phyloP scores from a whole-genome alignment of 23 red algal genomes.

The Chondrus crispus region DNA sequence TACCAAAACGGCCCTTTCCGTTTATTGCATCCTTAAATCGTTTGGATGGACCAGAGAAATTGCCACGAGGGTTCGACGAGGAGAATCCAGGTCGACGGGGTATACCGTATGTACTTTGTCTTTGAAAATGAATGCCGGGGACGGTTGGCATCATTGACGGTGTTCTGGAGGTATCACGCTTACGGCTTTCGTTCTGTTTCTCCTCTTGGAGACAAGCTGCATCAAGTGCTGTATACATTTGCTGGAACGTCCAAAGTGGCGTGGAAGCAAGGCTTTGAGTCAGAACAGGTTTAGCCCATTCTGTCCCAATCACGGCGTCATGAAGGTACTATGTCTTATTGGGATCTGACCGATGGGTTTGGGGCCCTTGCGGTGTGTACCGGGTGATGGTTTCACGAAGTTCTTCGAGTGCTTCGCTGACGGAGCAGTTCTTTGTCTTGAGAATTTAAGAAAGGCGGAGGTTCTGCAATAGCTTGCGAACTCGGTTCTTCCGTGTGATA shows the following conservation, averaged over 20 bases:
- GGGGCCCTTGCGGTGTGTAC: not conserved
- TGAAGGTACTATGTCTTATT: not conserved
- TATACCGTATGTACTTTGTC: too few relatives aligned
- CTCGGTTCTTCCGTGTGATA: not conserved
- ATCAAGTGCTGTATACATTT: not conserved
- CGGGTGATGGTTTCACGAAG: not conserved
- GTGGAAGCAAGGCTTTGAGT: not conserved
- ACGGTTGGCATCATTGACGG: too few relatives aligned
- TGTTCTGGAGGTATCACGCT: too few relatives aligned
- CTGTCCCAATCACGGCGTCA: not conserved
- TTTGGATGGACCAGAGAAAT: too few relatives aligned
- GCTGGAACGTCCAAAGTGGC: not conserved
- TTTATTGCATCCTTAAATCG: too few relatives aligned
- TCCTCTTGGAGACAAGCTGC: not conserved
- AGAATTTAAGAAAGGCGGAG: not conserved
- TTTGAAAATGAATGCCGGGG: too few relatives aligned
- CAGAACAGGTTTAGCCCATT: not conserved
- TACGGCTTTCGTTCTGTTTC: not conserved
- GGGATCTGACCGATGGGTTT: not conserved
- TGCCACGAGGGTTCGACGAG: too few relatives aligned
- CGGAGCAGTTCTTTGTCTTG: not conserved
- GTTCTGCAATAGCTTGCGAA: not conserved
- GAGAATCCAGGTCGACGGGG: too few relatives aligned
- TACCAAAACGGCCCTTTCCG: too few relatives aligned
- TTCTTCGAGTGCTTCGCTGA: not conserved